These are phyloP conservation scores for Begonia loranthoides DNA, from an alignment of 306 rosid species.

Conservation along the genomic window DNA sequence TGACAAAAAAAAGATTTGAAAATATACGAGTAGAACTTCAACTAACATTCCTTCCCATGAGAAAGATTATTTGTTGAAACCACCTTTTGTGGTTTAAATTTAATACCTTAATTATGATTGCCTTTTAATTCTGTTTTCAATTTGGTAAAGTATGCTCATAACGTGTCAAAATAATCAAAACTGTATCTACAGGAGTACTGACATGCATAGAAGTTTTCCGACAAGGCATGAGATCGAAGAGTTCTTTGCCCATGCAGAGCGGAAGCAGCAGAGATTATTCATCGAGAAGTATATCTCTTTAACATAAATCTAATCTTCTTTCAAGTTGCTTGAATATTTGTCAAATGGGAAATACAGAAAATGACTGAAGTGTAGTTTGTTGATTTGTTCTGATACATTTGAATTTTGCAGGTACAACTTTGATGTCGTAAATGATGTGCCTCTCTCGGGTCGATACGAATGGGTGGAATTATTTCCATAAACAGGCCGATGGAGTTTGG, in stretches of 20 bases:
- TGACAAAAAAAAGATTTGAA: too few species aligned
- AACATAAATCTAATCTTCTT: neutral
- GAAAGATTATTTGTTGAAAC: too few species aligned
- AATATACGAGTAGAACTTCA: too few species aligned
- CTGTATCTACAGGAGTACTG: neutral
- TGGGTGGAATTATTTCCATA: constrained; percentile 68
- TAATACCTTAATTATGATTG: too few species aligned
- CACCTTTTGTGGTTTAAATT: too few species aligned
- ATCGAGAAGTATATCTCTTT: constrained; percentile 43
- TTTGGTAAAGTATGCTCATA: too few species aligned
- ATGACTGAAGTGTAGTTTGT: too few species aligned
- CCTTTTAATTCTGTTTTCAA: too few species aligned
- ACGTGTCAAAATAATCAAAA: too few species aligned
- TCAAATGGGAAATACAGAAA: too few species aligned
- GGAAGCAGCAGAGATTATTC: constrained; percentile 59
- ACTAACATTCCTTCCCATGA: too few species aligned
- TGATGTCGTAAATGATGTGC: constrained; percentile 51
- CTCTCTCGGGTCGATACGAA: constrained; percentile 70
- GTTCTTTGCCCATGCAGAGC: constrained; percentile 68
- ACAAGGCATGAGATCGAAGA: constrained; percentile 66
- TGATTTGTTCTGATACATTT: neutral
- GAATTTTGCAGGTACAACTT: constrained; percentile 71
- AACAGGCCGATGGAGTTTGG: constrained; percentile 3
- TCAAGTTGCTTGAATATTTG: neutral
- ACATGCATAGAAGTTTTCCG: constrained; percentile 44